Conservation (phyloP, 768 basidiomycete genomes). For the Paxillus ammoniavirescens region DNA sequence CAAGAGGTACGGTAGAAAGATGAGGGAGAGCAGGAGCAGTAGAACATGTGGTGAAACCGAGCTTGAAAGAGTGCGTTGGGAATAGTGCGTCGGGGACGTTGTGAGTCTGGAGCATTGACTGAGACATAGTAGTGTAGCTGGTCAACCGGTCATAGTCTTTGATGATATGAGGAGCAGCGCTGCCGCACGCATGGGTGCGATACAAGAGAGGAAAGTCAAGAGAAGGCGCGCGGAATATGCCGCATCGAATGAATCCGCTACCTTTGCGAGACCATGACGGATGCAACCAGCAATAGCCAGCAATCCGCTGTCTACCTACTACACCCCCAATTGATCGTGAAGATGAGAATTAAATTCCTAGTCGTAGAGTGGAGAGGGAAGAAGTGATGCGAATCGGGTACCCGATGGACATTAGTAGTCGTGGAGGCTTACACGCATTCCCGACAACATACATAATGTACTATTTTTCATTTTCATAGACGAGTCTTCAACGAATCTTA, state of each 20-base stretch:
- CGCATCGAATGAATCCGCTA: too few species aligned
- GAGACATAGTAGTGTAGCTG: background rate
- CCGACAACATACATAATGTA: background rate
- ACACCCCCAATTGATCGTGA: too few species aligned
- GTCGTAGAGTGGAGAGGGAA: too few species aligned
- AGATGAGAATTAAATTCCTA: too few species aligned
- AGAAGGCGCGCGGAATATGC: too few species aligned
- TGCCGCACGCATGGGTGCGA: background rate
- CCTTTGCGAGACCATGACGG: too few species aligned
- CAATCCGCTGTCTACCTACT: too few species aligned
- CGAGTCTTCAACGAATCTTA: background rate
- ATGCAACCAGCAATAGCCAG: too few species aligned
- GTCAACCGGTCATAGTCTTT: too few species aligned
- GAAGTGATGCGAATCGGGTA: background rate
- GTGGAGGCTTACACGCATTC: background rate
- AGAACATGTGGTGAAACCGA: conserved; percentile 44
- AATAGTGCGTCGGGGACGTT: conserved; percentile 1
- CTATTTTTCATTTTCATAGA: background rate
- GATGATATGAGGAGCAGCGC: too few species aligned
- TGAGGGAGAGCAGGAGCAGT: conserved; percentile 16
- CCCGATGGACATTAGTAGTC: background rate
- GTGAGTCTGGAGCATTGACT: background rate
- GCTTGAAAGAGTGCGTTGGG: conserved; percentile 6
- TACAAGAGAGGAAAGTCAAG: too few species aligned
- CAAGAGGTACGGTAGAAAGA: conserved; percentile 31